Conservation (phyloP, 306 rosid genomes). For the Rosa rugosa region DNA sequence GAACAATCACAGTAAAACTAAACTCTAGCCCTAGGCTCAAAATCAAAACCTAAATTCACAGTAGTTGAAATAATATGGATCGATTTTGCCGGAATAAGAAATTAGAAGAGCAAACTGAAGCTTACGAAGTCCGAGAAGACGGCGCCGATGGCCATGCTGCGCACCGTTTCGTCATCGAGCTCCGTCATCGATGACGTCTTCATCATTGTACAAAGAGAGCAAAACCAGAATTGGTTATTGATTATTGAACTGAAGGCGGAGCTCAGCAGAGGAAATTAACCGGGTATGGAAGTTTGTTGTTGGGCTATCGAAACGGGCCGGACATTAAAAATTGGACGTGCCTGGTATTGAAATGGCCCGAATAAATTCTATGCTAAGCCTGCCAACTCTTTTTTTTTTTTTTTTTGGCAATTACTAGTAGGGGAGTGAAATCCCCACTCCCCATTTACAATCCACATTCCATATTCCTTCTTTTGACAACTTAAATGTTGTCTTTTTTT, state of each 20-base stretch:
- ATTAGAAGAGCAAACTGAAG: background rate
- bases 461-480: no score
- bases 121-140: slow-evolving; percentile 89
- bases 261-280: background rate
- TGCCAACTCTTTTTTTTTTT: no score
- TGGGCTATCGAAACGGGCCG: background rate
- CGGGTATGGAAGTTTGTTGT: no score
- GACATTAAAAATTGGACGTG: no score
- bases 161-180: slow-evolving; percentile 64
- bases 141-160: slow-evolving; percentile 85
- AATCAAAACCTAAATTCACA: slow-evolving; percentile 1
- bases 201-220: slow-evolving; percentile 23
- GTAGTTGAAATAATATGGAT: background rate
- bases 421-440: no score
- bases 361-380: no score
- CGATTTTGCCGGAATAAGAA: background rate
- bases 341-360: no score
- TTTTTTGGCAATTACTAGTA: no score
- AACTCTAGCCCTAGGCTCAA: background rate
- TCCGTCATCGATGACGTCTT: slow-evolving; percentile 53
- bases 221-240: background rate
- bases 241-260: background rate
- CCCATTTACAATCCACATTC: no score
- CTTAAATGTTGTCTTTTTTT: no score
- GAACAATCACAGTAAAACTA: background rate